Base-by-base conservation (phyloP, 768 basidiomycete genomes). In the Favolaschia claudopus region DNA sequence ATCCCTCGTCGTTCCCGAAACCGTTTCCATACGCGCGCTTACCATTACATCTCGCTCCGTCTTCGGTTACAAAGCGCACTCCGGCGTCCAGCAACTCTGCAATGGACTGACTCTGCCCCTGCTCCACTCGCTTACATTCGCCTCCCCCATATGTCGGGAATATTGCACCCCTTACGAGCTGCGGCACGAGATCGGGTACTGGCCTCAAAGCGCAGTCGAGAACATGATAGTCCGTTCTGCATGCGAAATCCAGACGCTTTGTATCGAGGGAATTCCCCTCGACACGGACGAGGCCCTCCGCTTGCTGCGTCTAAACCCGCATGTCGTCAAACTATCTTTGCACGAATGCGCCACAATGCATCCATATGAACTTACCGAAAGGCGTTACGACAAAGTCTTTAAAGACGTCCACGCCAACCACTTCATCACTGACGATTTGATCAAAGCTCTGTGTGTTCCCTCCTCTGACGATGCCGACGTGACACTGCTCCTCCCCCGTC, bases 221-320 rank as follows among this genome's bases (percentile, higher is more conserved):
- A 22, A 10, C 15, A 42, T 53, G 39, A 28, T 53, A 20, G 34
- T 31, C 5, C 51, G 51, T 7, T 53, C 51, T 10, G 40, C 39
- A 8, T 42, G 39, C 51, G 33, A 15, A 24, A 38, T 53, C 31
- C 32, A 22, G 32, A 53, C 31, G 5, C 15, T 53, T 14, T 32
- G 39, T 19, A 14, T 43, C 19, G 19, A 42, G 17, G 39, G 39
- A 29, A n/a, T 53, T 24, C 51, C 39, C 31, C 51, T 53, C 39
- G 51, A 53, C n/a, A 34, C 51, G 8, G 1, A 1, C 1, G 39
- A 53, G 24, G 31, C 31, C 14, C 40, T 53, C 14, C 13, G 9
- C 15, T 36, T 53, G n/a, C 51, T 53, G 3, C 39, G 31, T n/a
- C 51, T 53, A 20, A 40, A 14, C 8, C 51, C 51, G 31, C 28